Evolutionary conservation across 1,139 yeast species (phyloP), one percentile per base, ranked within the genome.

Genomic region (Suhomyces anneliseae): DNA sequence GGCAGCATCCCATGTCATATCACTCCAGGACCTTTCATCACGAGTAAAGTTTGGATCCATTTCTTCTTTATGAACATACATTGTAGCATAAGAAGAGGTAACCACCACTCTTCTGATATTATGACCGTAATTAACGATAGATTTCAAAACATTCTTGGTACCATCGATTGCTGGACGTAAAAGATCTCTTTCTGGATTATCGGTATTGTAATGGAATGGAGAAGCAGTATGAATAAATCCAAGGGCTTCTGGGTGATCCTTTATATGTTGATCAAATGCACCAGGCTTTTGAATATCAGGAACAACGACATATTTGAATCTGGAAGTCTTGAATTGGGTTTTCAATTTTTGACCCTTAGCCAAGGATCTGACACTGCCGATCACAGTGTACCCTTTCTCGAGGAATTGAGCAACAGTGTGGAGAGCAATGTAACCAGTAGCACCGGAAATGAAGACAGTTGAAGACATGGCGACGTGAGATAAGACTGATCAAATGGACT

Each of bases 11-110:
- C 72, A 67, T 31, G 72, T 67, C 29, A 76, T 56, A 14, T 72
- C 72, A 51, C 69, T 69, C 81, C 82, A 78, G 8, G 55, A 44
- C 7, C 49, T 51, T 48, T 64, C 68, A 34, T 51, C 48, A 4
- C 58, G 55, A 6, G 37, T 31, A n/a, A 19, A 39, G 1, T 36
- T 29, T 2, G 54, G 50, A 32, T 53, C 46, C 29, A 31, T 31
- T 33, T 51, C 53, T 11, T 41, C 43, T 3, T 35, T 38, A 8
- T 40, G 36, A 27, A 40, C 42, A 39, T 15, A 24, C 48, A 72
- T 70, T 1, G 85, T 74, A 9, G 83, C 84, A 56, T 67, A 74
- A 0, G 85, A 78, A 0, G 86, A 80, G 1, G 87, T 82, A 29
- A 80, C 63, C 31, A 81, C 83, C 35, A 82, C 76, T 19, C 72